These are phyloP conservation scores for Xylaria flabelliformis DNA, from an alignment of 495 filamentous ascomycete species.

Conservation along the genomic window DNA sequence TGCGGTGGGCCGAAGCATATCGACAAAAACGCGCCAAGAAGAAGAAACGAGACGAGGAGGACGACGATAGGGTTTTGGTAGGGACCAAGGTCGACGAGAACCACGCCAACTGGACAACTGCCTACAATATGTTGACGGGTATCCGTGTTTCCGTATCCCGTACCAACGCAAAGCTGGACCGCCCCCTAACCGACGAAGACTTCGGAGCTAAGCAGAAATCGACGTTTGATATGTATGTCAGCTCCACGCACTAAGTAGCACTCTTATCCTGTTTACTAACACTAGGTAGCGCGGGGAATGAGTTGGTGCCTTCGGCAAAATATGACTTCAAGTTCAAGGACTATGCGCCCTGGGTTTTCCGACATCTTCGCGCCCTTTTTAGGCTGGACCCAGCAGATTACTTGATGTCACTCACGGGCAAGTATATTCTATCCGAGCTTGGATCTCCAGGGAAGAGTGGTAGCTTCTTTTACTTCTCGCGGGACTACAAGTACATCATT, in stretches of 20 bases:
- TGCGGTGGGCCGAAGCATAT: conserved; percentile 90
- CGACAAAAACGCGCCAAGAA: conserved; percentile 85
- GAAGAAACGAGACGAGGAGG: conserved; percentile 83
- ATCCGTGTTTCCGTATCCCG: conserved; percentile 96
- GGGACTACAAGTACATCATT: conserved; percentile 99
- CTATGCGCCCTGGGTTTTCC: conserved; percentile 99
- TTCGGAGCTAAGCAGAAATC: conserved; percentile 95
- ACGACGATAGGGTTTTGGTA: conserved; percentile 93
- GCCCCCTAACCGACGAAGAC: conserved; percentile 84
- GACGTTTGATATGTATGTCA: conserved; percentile 90
- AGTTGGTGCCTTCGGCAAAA: conserved; percentile 96
- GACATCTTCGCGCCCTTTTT: conserved; percentile 87
- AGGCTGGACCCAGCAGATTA: conserved; percentile 95
- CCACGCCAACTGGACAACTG: conserved; percentile 96
- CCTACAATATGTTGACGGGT: conserved; percentile 99
- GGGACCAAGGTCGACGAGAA: conserved; percentile 97
- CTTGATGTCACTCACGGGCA: conserved; percentile 96
- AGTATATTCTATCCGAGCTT: conserved; percentile 97
- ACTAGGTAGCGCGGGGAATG: conserved; percentile 79
- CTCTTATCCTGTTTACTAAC: conserved; percentile 30
- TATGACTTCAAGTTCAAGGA: conserved; percentile 99
- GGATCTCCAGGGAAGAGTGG: conserved; percentile 98
- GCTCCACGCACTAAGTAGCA: neutral
- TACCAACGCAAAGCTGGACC: conserved; percentile 95
- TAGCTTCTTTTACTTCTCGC: conserved; percentile 99